A percentile compares a stretch with the other conserved stretches of the same genome.
phyloP scores from a whole-genome alignment of 805 yeast species.

The Metschnikowia aberdeeniae region DNA sequence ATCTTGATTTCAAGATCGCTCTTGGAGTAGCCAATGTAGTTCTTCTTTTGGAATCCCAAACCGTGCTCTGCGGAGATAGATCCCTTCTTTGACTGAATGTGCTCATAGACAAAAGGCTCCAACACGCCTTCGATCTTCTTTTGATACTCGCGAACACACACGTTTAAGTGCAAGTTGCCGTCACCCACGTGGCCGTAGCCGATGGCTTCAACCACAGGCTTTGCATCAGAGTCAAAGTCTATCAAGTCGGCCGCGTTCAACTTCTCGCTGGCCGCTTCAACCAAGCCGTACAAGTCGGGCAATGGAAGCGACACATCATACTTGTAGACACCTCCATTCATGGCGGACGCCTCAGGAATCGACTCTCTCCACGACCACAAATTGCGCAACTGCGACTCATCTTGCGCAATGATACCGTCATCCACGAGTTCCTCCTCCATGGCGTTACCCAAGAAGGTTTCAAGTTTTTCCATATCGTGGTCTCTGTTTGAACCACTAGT shows the following conservation, averaged over 20 bases:
- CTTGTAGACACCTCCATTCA: conserved; percentile 92
- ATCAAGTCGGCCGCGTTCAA: conserved; percentile 54
- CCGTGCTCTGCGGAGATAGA: conserved; percentile 98
- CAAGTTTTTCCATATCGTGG: conserved; percentile 90
- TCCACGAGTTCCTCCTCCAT: conserved; percentile 80
- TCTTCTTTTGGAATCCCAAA: conserved; percentile 92
- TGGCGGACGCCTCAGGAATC: conserved; percentile 82
- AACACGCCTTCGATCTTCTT: conserved; percentile 73
- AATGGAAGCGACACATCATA: conserved; percentile 94
- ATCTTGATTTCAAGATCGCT: conserved; percentile 61
- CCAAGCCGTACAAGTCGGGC: conserved; percentile 73
- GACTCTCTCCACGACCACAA: conserved; percentile 97
- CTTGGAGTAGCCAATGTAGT: conserved; percentile 83
- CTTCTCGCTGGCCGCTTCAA: conserved; percentile 67
- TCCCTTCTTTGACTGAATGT: conserved; percentile 69
- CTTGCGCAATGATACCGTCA: conserved; percentile 97
- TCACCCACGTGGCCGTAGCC: conserved; percentile 99
- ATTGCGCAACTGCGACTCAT: conserved; percentile 76
- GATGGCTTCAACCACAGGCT: conserved; percentile 83
- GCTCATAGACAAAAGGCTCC: conserved; percentile 95
- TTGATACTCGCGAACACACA: conserved; percentile 79
- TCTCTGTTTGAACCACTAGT: conserved; percentile 93
- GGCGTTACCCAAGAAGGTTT: conserved; percentile 72
- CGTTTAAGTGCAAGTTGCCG: conserved; percentile 92
- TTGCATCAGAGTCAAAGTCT: conserved; percentile 54